Conservation (phyloP, 441 rosid genomes). For the Brassica hybrid region DNA sequence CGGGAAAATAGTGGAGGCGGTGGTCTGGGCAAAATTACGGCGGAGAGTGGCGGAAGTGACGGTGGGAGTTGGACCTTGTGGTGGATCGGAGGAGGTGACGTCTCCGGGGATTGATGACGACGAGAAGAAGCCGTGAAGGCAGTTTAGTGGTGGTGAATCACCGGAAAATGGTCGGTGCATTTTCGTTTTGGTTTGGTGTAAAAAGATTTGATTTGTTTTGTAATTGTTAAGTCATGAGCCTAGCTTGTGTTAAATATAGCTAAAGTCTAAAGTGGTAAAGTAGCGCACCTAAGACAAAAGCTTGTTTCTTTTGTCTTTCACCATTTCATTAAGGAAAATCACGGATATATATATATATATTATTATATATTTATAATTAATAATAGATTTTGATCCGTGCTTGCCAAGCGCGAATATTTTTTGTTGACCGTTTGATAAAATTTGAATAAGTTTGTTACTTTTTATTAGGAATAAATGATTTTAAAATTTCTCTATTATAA, state of each 20-base stretch:
- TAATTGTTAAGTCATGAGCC: constrained; percentile 9
- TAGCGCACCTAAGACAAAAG: constrained; percentile 33
- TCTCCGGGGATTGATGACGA: constrained; percentile 37
- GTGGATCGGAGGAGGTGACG: constrained; percentile 45
- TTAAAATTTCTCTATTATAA: no score
- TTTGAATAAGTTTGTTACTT: no score
- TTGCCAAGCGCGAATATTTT: no score
- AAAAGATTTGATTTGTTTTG: constrained; percentile 19
- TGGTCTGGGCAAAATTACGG: constrained; percentile 59
- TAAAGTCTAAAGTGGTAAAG: constrained; percentile 29
- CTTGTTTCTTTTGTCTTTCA: constrained; percentile 20
- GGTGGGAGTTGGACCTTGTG: constrained; percentile 37
- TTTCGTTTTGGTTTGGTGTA: constrained; percentile 3
- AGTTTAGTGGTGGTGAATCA: constrained; percentile 55
- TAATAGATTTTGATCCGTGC: no score
- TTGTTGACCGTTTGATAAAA: no score
- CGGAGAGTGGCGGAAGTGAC: constrained; percentile 62
- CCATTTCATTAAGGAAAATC: neutral
- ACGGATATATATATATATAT: neutral
- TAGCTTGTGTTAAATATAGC: constrained; percentile 29
- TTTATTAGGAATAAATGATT: no score
- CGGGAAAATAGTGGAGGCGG: constrained; percentile 72
- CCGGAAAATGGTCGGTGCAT: constrained; percentile 55
- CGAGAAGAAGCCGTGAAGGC: constrained; percentile 71
- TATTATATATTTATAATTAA: no score